Evolutionary conservation across 1,284 basidiomycete species (phyloP), one percentile per base, ranked within the genome.

Genomic region (Ustilago esculenta): DNA sequence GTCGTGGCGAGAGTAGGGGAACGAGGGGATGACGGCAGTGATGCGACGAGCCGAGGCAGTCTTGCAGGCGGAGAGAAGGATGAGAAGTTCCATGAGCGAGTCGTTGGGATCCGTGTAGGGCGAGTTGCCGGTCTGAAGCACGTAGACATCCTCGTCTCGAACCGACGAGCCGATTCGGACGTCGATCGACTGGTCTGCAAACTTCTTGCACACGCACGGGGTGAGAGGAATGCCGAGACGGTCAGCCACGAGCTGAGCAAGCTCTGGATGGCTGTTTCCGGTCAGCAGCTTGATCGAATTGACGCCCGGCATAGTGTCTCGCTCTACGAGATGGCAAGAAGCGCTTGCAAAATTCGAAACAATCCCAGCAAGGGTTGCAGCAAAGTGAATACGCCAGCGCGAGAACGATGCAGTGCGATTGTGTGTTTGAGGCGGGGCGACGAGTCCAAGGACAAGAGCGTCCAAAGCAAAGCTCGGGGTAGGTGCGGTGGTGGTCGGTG

Each of bases 1-100:
- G 86, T 98, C 95, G 87, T 94, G 93, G 27, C 95, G 86, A 7
- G 94, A 91, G 81, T 98, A 98, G 1, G 95, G 96, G 84, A 91
- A 98, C 83, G 92, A 96, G 11, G 95, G 96, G 68, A 98, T 95
- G 79, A 98, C 94, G 20, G 95, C 96, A 8, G 96, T 98, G 84
- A 98, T 96, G 49, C 96, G 87, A 63, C 94, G 89, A 1, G 95
- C 95, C 2, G 92, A 94, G 2, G 95, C 93, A 0, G 94, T 98
- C 84, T 95, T 98, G 87, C 95, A 98, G 4, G 95, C 96, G 60
- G 89, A 90, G 73, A 92, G 89, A 81, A 94, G 88, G 77, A 93
- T 90, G 82, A 94, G 88, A 63, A 94, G 90, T 82, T 93, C 80
- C 79, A 81, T 79, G 8, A 81, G 54, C 35, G 74, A 60, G 50